Evolutionary conservation across 2,329 filamentous ascomycete genomes (phyloP).

Genomic region (Truncatella angustata): DNA sequence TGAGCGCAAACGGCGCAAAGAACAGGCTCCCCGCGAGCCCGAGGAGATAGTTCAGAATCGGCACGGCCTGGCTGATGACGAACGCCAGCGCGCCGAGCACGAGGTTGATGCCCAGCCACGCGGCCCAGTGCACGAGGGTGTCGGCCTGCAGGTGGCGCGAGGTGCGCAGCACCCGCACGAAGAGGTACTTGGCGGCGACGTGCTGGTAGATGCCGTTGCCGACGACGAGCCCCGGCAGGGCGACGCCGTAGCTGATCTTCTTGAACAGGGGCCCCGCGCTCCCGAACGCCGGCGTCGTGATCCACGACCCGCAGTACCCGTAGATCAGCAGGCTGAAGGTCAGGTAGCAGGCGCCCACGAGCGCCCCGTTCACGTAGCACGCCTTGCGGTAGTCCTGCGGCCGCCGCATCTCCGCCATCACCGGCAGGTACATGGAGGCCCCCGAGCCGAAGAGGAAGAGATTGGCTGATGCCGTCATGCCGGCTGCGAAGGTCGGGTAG

Average conservation of each 20-base stretch:
- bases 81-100: slow-evolving; percentile 27
- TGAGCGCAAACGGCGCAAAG: slow-evolving; percentile 28
- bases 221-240: slow-evolving; percentile 23
- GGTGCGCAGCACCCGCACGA: slow-evolving; percentile 36
- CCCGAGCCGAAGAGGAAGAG: slow-evolving; percentile 55
- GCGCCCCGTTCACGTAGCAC: slow-evolving; percentile 18
- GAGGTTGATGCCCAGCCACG: slow-evolving; percentile 34
- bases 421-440: slow-evolving; percentile 51
- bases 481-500: slow-evolving; percentile 51
- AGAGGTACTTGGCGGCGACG: slow-evolving; percentile 39
- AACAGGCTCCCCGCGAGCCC: slow-evolving; percentile 29
- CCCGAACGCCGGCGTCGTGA: slow-evolving; percentile 29
- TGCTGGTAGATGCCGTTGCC: slow-evolving; percentile 34
- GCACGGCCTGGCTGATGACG: slow-evolving; percentile 30
- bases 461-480: slow-evolving; percentile 50
- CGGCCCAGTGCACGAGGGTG: slow-evolving; percentile 31
- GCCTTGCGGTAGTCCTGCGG: slow-evolving; percentile 44
- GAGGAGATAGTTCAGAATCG: slow-evolving; percentile 35
- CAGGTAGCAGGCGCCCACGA: slow-evolving; percentile 27
- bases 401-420: slow-evolving; percentile 57
- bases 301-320: slow-evolving; percentile 25
- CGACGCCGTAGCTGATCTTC: slow-evolving; percentile 31
- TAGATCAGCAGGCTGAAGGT: slow-evolving; percentile 29
- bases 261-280: slow-evolving; percentile 25
- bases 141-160: slow-evolving; percentile 35